Evolutionary conservation across 2,329 filamentous ascomycete species (phyloP).

Genomic region (Volutella citrinella): DNA sequence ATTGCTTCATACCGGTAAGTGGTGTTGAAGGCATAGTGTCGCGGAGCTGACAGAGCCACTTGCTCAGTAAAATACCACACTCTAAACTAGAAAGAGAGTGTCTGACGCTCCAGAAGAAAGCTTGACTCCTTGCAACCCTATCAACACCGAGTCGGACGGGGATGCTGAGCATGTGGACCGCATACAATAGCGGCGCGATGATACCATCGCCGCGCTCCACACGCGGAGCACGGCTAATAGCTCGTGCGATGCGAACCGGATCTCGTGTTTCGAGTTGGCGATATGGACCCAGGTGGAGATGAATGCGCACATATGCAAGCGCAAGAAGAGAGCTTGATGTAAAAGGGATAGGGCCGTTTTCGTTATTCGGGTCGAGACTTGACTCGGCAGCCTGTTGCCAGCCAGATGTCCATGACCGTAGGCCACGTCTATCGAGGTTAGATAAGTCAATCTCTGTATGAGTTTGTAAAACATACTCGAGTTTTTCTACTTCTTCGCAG

Average conservation of each 20-base stretch:
- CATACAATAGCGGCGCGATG: conserved; percentile 48
- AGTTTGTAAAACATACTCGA: conserved; percentile 26
- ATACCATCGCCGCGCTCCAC: conserved; percentile 47
- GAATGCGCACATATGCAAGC: conserved; percentile 44
- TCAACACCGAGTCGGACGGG: conserved; percentile 54
- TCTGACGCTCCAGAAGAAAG: conserved; percentile 56
- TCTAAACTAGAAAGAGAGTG: conserved; percentile 54
- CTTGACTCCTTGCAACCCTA: conserved; percentile 51
- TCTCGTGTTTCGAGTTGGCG: conserved; percentile 43
- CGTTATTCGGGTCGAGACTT: conserved; percentile 37
- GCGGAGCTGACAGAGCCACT: conserved; percentile 39
- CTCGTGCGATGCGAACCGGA: conserved; percentile 36
- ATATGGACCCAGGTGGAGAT: conserved; percentile 42
- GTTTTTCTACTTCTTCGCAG: conserved; percentile 33
- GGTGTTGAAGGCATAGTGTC: conserved; percentile 15
- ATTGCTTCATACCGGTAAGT: conserved; percentile 28
- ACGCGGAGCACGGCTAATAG: conserved; percentile 33
- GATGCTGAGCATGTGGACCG: conserved; percentile 53
- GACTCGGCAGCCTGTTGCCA: conserved; percentile 39
- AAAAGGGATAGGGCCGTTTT: conserved; percentile 38
- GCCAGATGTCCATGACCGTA: conserved; percentile 36
- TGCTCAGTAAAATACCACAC: conserved; percentile 51
- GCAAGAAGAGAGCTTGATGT: conserved; percentile 45
- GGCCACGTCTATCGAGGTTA: conserved; percentile 22
- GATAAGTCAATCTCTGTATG: neutral